These are phyloP conservation scores for Linnemannia schmuckeri DNA, from an alignment of 192 early-diverging fungal species.

Conservation along the genomic window DNA sequence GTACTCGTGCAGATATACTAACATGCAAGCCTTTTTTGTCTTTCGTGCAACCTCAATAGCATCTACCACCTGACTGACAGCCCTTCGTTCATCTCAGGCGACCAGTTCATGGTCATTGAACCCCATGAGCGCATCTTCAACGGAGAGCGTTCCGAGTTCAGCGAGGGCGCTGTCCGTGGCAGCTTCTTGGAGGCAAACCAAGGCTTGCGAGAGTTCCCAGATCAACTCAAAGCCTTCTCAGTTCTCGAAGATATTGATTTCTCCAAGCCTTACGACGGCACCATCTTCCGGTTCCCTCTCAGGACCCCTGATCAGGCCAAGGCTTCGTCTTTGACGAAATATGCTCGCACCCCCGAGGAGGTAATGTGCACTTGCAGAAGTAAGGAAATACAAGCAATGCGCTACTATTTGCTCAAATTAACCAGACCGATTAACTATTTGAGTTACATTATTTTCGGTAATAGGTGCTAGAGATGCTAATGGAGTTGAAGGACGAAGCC, in stretches of 20 bases:
- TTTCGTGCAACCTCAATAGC: not conserved
- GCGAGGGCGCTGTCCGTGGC: conserved; percentile 14
- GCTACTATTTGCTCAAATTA: not conserved
- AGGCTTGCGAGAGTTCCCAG: not conserved
- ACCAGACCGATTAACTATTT: not conserved
- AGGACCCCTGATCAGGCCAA: conserved; percentile 29
- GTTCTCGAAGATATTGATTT: conserved; percentile 29
- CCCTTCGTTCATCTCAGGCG: conserved; percentile 37
- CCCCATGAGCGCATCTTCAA: conserved; percentile 36
- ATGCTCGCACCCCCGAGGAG: conserved; percentile 1
- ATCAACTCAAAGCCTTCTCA: conserved; percentile 33
- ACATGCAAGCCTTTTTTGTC: not conserved
- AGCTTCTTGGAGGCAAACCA: conserved; percentile 4
- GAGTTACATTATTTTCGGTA: no score
- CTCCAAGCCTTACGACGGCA: conserved; percentile 26
- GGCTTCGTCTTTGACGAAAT: conserved; percentile 19
- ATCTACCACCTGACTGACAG: conserved; percentile 50
- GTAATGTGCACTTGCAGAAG: not conserved
- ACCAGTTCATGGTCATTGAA: conserved; percentile 44
- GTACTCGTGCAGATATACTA: not conserved
- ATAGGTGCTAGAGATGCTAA: conserved; percentile 24
- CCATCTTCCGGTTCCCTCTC: conserved; percentile 48
- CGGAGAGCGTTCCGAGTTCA: not conserved
- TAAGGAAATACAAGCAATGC: not conserved
- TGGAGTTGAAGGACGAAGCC: conserved; percentile 21